Evolutionary conservation across 495 filamentous ascomycete genomes (phyloP).

Genomic region (Extremus antarcticus): DNA sequence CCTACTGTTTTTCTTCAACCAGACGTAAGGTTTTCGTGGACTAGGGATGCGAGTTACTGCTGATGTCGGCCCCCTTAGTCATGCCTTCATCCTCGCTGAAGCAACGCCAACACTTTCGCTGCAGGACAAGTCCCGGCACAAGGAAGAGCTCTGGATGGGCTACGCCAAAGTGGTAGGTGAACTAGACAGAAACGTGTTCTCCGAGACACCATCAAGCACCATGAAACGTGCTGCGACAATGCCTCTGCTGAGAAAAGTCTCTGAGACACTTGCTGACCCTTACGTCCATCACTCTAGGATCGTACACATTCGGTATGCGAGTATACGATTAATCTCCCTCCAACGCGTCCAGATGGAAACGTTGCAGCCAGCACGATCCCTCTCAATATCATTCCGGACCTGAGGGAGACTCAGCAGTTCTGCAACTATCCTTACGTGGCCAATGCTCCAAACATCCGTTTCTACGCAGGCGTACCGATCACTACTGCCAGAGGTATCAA

Average conservation of each 20-base stretch:
- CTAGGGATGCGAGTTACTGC: no score
- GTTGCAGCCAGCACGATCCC: not conserved
- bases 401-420: slow-evolving; percentile 9
- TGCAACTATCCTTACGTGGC: slow-evolving; percentile 10
- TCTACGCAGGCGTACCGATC: slow-evolving; percentile 23
- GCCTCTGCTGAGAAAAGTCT: not conserved
- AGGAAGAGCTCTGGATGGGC: slow-evolving; percentile 19
- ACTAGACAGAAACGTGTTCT: no score
- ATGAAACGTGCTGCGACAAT: not conserved
- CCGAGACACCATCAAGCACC: not conserved
- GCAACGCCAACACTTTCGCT: slow-evolving; percentile 22
- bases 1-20: slow-evolving; percentile 34
- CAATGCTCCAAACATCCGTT: slow-evolving; percentile 13
- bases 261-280: not conserved
- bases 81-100: slow-evolving; percentile 36
- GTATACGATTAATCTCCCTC: slow-evolving; percentile 2
- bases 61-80: no score
- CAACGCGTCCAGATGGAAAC: not conserved
- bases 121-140: slow-evolving; percentile 9
- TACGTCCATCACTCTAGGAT: slow-evolving; percentile 21
- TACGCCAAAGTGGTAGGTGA: not conserved
- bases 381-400: slow-evolving; percentile 11
- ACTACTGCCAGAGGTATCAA: slow-evolving; percentile 12
- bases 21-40: no score
- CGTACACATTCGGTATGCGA: slow-evolving; percentile 12